These are phyloP conservation scores for Magnaporthiopsis poae DNA, from an alignment of 2,329 filamentous ascomycete genomes.

Conservation along the genomic window DNA sequence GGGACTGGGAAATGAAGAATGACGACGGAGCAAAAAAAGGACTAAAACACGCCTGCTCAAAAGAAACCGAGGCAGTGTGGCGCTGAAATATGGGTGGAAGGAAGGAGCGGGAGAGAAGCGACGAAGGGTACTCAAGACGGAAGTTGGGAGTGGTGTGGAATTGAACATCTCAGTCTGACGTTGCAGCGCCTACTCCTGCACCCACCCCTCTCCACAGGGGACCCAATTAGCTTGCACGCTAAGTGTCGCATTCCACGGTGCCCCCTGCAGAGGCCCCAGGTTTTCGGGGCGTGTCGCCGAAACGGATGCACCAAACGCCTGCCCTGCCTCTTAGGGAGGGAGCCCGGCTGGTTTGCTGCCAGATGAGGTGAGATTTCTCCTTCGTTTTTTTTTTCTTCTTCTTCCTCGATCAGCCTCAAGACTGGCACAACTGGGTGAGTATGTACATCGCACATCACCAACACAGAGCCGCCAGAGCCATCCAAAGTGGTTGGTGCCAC, in stretches of 20 bases:
- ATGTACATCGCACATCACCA: too few species aligned
- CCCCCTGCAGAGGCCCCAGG: neutral
- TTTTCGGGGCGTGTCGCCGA: neutral
- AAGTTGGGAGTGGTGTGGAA: neutral
- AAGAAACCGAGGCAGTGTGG: neutral
- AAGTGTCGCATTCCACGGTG: neutral
- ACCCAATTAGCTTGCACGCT: neutral
- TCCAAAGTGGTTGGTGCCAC: neutral
- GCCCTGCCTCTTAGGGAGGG: neutral
- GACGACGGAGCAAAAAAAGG: neutral
- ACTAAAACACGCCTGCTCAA: neutral
- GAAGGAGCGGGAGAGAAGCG: neutral
- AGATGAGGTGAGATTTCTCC: neutral
- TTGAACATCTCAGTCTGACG: neutral
- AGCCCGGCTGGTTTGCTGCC: neutral
- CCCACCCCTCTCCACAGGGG: too few species aligned
- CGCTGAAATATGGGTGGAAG: neutral
- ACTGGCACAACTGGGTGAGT: too few species aligned
- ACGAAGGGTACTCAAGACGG: neutral
- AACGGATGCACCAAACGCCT: neutral
- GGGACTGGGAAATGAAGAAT: neutral
- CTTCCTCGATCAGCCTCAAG: neutral
- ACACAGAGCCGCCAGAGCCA: neutral
- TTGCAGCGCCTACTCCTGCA: neutral
- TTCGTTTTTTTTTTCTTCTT: neutral